Percentiles rank a stretch among this genome's conserved stretches.
Conservation (phyloP, 2,329 filamentous ascomycete species). For the Verticillium nonalfalfae region DNA sequence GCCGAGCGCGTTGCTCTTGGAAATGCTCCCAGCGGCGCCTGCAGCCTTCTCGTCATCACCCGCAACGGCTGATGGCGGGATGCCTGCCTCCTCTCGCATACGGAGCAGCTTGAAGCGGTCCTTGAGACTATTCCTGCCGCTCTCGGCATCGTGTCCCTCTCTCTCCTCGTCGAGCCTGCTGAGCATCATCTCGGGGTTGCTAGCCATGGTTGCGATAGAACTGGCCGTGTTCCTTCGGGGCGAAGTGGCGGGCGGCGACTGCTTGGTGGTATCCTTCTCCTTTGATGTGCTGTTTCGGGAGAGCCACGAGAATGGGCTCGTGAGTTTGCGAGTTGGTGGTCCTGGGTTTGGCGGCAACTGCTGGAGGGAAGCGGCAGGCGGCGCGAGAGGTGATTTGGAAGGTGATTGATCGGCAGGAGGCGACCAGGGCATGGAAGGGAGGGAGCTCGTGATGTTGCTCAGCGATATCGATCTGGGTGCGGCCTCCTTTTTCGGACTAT, state of each 20-base stretch:
- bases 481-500: conserved; percentile 26
- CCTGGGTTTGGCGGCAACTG: conserved; percentile 23
- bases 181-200: conserved; percentile 75
- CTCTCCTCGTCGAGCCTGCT: conserved; percentile 69
- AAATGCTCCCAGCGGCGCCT: conserved; percentile 12
- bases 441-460: conserved; percentile 64
- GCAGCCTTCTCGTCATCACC: conserved; percentile 47
- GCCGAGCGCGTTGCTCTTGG: conserved; percentile 2
- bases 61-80: conserved; percentile 36
- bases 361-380: conserved; percentile 14
- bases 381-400: conserved; percentile 35
- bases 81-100: conserved; percentile 65
- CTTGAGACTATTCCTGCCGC: conserved; percentile 58
- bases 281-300: conserved; percentile 61
- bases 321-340: conserved; percentile 62
- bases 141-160: conserved; percentile 41
- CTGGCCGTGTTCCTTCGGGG: conserved; percentile 67
- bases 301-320: conserved; percentile 82
- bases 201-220: conserved; percentile 71
- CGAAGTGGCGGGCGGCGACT: conserved; percentile 41
- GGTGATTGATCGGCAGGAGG: conserved; percentile 46
- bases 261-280: conserved; percentile 44
- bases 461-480: conserved; percentile 53
- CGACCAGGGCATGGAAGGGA: conserved; percentile 70
- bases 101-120: conserved; percentile 75